Base-by-base conservation (phyloP, 2,329 filamentous ascomycete genomes). In the Cladosporium austrohemisphaericum region DNA sequence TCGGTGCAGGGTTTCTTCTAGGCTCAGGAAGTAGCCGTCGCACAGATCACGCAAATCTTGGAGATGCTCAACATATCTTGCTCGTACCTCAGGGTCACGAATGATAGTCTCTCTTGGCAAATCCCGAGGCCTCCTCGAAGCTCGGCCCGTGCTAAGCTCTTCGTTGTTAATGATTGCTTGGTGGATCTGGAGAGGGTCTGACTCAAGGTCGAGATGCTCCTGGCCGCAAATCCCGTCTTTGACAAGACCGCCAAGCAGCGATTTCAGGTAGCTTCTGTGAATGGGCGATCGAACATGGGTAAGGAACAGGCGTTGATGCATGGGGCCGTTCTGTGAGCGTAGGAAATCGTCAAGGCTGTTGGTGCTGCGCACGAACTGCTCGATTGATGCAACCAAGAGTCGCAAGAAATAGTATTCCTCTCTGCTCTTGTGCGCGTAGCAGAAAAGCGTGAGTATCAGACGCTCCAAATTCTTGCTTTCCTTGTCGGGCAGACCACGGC, bases 371-470 rank as follows among this genome's bases (percentile, higher is more conserved):
- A 96, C 79, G 62, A 96, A 92, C 66, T 97, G 91, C 52, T 84
- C 83, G 45, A 92, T 84, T 2, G 91, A 91, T 44, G 86, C 79
- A 13, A 85, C 77, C 50, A 98, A 84, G 18, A 97, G 76, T 70
- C 95, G 96, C 53, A 98, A 75, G 4, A 98, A 77, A 67, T 96
- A 95, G 71, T 97, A 98, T 65, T 98, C 93, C 68, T 98, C 93
- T 65, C 93, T 79, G 55, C 91, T 81, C 74, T 97, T 98, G 67
- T 98, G 93, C 1, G 93, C 92, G 64, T 97, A 95, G 18, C 93
- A 94, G 62, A 97, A 98, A 26, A 97, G 76, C 8, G 90, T 88
- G 90, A 98, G 96, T 70, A 95, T 88, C 53, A 98, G 74, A 54
- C 93, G 86, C 68, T 96, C 92, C 48, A 95, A 86, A 43, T 89